Evolutionary conservation across 164 flowering plant species (phyloP).

Genomic region (Amborella trichopoda): DNA sequence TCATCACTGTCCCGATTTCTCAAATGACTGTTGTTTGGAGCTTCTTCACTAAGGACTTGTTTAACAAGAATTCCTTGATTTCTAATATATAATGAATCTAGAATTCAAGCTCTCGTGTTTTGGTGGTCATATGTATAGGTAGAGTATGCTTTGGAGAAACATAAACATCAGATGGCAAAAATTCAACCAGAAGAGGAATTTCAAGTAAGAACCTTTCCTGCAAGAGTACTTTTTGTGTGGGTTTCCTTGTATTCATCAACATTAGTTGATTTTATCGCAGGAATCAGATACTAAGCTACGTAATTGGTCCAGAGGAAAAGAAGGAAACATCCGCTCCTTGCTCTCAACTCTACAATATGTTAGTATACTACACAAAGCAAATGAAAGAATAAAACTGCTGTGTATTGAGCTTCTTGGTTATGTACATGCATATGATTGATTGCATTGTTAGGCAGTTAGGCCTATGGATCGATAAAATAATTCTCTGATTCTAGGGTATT

Average conservation of each 20-base stretch:
- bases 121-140: constrained; percentile 23
- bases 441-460: neutral
- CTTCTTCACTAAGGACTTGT: no score
- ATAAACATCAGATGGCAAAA: constrained; percentile 14
- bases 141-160: constrained; percentile 30
- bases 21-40: no score
- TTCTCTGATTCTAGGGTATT: neutral
- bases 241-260: no score
- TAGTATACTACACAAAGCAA: constrained; percentile 14
- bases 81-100: neutral
- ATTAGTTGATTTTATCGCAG: constrained; percentile 21
- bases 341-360: constrained; percentile 86
- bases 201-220: constrained; percentile 23
- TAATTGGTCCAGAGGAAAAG: constrained; percentile 71
- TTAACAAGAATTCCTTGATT: no score
- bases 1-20: no score
- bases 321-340: constrained; percentile 78
- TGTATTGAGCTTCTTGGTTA: neutral
- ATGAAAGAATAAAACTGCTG: no score
- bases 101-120: neutral
- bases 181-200: constrained; percentile 26
- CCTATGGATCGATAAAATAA: neutral
- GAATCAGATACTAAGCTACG: constrained; percentile 51
- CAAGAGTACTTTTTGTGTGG: constrained; percentile 1
- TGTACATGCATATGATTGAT: neutral